A percentile compares a stretch with the other conserved stretches of the same genome.
Evolutionary conservation across 495 filamentous ascomycete genomes (phyloP).

Genomic region (Annulohypoxylon maeteangense): DNA sequence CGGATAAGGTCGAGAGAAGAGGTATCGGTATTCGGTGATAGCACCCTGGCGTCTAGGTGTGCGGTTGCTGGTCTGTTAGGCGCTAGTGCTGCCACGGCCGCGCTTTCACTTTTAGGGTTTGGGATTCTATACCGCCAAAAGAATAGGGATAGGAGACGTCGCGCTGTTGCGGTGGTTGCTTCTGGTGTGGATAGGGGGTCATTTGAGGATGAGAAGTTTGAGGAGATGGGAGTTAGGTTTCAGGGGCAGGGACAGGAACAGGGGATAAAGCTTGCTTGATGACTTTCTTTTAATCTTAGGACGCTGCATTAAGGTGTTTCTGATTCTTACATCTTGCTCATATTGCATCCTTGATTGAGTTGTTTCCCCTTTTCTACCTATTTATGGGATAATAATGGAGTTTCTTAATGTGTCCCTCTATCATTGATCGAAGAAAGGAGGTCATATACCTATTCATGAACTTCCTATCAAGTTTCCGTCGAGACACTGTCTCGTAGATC

Average conservation of each 20-base stretch:
- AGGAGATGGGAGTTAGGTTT: constrained; percentile 1
- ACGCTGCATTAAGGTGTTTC: neutral
- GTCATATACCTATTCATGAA: no score
- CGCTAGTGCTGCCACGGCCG: constrained; percentile 3
- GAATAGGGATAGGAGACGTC: constrained; percentile 9
- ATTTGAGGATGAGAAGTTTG: constrained; percentile 2
- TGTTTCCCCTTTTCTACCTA: neutral
- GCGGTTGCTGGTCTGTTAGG: constrained; percentile 7
- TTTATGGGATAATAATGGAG: neutral
- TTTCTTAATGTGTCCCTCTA: no score
- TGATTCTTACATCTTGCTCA: neutral
- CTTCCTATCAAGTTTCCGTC: no score
- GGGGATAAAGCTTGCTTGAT: constrained; percentile 13
- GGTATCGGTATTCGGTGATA: neutral
- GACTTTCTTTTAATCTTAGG: neutral
- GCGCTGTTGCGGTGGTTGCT: neutral
- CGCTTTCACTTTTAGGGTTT: constrained; percentile 6
- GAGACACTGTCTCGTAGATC: no score
- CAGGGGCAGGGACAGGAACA: neutral
- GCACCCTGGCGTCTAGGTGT: neutral
- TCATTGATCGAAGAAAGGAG: no score
- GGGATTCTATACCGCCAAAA: constrained; percentile 11
- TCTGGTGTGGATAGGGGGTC: neutral
- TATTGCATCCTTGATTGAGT: neutral
- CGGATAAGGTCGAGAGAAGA: neutral